phyloP scores from a whole-genome alignment of 805 yeast genomes.

The Zygoascus bituminiphila region DNA sequence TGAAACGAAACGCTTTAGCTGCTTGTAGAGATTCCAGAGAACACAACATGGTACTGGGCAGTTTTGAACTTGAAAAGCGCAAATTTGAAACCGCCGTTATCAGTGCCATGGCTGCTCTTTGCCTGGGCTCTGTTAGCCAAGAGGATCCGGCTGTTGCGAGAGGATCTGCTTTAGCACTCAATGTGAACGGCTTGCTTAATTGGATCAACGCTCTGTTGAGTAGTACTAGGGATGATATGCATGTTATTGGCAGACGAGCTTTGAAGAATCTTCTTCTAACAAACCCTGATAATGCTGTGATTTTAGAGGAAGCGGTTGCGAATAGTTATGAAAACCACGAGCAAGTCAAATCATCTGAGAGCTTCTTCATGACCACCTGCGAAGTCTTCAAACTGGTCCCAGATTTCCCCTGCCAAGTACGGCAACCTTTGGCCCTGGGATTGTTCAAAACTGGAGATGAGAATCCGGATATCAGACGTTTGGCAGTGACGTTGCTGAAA shows the following conservation, averaged over 20 bases:
- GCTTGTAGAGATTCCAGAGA: conserved; percentile 32
- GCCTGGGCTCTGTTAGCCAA: conserved; percentile 61
- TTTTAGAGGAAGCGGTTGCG: conserved; percentile 51
- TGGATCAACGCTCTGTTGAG: conserved; percentile 75
- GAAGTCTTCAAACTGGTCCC: conserved; percentile 49
- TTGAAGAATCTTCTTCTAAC: conserved; percentile 54
- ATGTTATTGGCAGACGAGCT: conserved; percentile 61
- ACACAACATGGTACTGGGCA: conserved; percentile 43
- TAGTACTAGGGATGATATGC: conserved; percentile 49
- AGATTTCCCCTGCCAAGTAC: conserved; percentile 43
- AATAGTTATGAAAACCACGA: conserved; percentile 53
- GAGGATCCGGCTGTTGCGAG: conserved; percentile 25
- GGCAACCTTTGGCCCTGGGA: conserved; percentile 66
- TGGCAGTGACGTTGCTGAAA: conserved; percentile 65
- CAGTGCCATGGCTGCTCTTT: conserved; percentile 75
- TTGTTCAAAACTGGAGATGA: conserved; percentile 73
- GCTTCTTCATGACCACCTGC: conserved; percentile 65
- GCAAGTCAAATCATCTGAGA: conserved; percentile 44
- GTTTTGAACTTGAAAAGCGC: conserved; percentile 71
- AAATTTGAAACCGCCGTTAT: conserved; percentile 63
- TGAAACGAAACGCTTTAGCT: conserved; percentile 32
- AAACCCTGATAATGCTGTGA: conserved; percentile 47
- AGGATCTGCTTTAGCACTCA: conserved; percentile 54
- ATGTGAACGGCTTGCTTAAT: conserved; percentile 52
- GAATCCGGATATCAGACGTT: conserved; percentile 53